A percentile compares a stretch with the other conserved stretches of the same genome.
Conservation (phyloP, 2,329 filamentous ascomycete genomes). For the Ophiostoma piceae region DNA sequence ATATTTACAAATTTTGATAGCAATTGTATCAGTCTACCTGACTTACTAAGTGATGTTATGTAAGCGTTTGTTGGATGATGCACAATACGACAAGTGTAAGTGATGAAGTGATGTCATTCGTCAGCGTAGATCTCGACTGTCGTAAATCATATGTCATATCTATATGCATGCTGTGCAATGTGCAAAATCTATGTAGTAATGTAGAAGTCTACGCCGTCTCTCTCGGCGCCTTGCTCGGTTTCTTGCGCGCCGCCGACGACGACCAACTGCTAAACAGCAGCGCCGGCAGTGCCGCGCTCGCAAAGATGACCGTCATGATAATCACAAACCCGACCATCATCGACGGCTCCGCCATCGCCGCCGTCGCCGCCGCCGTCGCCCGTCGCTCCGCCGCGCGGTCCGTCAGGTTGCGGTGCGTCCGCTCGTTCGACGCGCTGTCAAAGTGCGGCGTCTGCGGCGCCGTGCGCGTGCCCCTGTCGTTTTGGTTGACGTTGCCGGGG, state of each 20-base stretch:
- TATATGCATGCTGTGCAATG: neutral
- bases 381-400: slow-evolving; percentile 40
- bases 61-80: neutral
- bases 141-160: neutral
- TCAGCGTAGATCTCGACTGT: neutral
- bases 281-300: slow-evolving; percentile 45
- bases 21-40: neutral
- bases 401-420: slow-evolving; percentile 65
- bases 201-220: neutral
- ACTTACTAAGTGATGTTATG: neutral
- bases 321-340: slow-evolving; percentile 45
- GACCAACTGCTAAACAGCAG: slow-evolving; percentile 37
- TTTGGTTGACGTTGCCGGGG: slow-evolving; percentile 22
- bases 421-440: slow-evolving; percentile 64
- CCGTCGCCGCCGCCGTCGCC: slow-evolving; percentile 31
- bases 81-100: too few species aligned
- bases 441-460: slow-evolving; percentile 68
- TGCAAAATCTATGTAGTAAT: neutral
- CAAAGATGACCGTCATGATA: slow-evolving; percentile 44
- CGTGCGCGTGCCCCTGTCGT: slow-evolving; percentile 29
- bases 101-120: neutral
- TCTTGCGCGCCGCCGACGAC: slow-evolving; percentile 23
- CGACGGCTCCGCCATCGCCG: slow-evolving; percentile 39
- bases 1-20: slow-evolving; percentile 11
- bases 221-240: neutral